phyloP scores from a whole-genome alignment of 257 asterid genomes.

The Nicotiana noctiflora region DNA sequence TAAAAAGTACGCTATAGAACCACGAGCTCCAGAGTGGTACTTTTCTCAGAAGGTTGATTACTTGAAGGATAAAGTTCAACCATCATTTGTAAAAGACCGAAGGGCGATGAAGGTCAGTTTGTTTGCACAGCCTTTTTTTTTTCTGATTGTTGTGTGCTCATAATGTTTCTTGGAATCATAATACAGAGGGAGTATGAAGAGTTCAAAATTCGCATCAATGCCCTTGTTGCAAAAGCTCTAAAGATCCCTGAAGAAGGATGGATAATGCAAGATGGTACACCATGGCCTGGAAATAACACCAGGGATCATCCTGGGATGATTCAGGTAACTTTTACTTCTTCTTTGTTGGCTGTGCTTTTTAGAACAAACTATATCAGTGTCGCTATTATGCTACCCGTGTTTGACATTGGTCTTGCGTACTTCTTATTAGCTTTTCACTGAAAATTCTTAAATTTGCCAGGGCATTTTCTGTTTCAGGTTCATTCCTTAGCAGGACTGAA shows the following conservation, averaged over 20 bases:
- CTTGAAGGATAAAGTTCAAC: conserved; percentile 83
- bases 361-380: background rate
- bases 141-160: conserved; percentile 17
- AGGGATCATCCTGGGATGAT: conserved; percentile 99
- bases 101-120: conserved; percentile 89
- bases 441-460: background rate
- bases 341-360: background rate
- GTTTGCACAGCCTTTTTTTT: background rate
- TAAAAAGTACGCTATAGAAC: conserved; percentile 83
- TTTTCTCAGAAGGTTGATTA: conserved; percentile 82
- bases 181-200: conserved; percentile 93
- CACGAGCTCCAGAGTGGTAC: conserved; percentile 99
- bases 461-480: background rate
- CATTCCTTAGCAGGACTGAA: background rate
- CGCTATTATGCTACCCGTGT: background rate
- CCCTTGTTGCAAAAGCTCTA: conserved; percentile 82
- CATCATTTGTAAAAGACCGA: conserved; percentile 90
- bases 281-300: conserved; percentile 97
- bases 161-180: conserved; percentile 18
- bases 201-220: conserved; percentile 78
- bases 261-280: conserved; percentile 98
- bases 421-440: background rate
- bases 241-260: conserved; percentile 97
- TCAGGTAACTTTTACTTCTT: conserved; percentile 46
- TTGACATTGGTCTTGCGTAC: background rate